Conservation (phyloP, 495 filamentous ascomycete genomes). For the Penicillium diatomitis region DNA sequence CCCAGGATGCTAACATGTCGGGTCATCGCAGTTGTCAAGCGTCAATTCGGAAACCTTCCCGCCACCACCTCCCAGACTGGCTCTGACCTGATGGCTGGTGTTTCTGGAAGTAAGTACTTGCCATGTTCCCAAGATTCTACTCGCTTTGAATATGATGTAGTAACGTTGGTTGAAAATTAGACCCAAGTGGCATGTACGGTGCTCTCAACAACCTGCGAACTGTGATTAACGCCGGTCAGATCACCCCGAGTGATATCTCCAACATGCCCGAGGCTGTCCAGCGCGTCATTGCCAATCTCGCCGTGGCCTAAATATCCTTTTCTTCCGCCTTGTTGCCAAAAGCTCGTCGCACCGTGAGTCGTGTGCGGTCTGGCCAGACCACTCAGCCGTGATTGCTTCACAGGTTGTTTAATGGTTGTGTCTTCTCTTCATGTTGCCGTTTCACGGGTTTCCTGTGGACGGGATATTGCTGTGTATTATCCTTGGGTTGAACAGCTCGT, state of each 20-base stretch:
- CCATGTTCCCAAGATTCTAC: no score
- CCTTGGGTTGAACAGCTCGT: no score
- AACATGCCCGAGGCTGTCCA: constrained; percentile 10
- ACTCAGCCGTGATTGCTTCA: no score
- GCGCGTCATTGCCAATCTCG: constrained; percentile 8
- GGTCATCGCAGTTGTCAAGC: constrained; percentile 2
- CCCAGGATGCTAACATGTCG: no score
- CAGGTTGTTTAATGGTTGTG: no score
- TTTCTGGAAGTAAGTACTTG: constrained; percentile 12
- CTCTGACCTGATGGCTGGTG: constrained; percentile 5
- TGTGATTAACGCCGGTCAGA: constrained; percentile 5
- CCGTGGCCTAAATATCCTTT: constrained; percentile 3
- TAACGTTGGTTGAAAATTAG: not conserved
- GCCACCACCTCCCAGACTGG: constrained; percentile 4
- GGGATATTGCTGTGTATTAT: no score
- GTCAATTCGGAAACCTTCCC: constrained; percentile 9
- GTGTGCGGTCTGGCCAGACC: no score
- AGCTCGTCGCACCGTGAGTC: no score
- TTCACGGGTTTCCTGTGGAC: no score
- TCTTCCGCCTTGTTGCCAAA: no score
- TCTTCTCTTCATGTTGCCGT: no score
- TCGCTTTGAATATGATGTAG: no score
- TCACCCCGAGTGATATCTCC: constrained; percentile 8
- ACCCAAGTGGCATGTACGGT: constrained; percentile 11
- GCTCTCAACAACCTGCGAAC: constrained; percentile 11